Base-by-base conservation (phyloP, 225 moss, liverwort and hornwort species). In the Ulota crispa region DNA sequence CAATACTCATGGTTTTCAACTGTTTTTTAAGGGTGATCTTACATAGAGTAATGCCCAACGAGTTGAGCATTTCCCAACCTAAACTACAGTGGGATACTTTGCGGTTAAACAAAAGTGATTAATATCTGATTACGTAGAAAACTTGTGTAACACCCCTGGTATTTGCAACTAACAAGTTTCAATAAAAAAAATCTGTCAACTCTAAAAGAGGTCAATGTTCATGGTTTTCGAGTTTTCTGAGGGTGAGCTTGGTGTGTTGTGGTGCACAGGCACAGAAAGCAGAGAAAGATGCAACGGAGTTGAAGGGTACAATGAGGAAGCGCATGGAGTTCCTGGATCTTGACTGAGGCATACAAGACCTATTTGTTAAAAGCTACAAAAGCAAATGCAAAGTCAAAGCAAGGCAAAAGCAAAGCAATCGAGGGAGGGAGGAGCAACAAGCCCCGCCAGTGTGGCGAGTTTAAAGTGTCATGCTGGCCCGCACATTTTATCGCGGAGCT, bases 311-410 rank as follows among this genome's bases (percentile, higher is more conserved):
- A 1, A 96, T 96, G 96, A 92, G 94, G 82, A 96, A 96, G 91
- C 96, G 96, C 39, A 96, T 96, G 96, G 94, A 96, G 78, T 96
- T 96, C 90, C 85, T 96, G 80, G 96, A 96, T 81, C 86, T 96
- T 39, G 94, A 96, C 68, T 96, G 82, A 89, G 80, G 78, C 57
- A 37, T 71, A 68, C 50, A 76, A 70, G 70, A 19, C 16, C 9
- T 6, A 70, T 32, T 70, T 60, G 31, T 70, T 79, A n/a, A 69
- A 39, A 73, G 77, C 73, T 76, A 77, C 45, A 73, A 68, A 45
- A 87, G 76, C 26, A 31, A 75, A 50, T 4, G 43, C 6, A 64
- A 52, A 50, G 50, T 20, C 53, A 78, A 74, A 3, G 28, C 79
- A 82, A 24, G 42, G 47, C n/a, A 65, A 45, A 70, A 7, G 28